Evolutionary conservation across 257 asterid species (phyloP).

Genomic region (Forsythia viridissima): DNA sequence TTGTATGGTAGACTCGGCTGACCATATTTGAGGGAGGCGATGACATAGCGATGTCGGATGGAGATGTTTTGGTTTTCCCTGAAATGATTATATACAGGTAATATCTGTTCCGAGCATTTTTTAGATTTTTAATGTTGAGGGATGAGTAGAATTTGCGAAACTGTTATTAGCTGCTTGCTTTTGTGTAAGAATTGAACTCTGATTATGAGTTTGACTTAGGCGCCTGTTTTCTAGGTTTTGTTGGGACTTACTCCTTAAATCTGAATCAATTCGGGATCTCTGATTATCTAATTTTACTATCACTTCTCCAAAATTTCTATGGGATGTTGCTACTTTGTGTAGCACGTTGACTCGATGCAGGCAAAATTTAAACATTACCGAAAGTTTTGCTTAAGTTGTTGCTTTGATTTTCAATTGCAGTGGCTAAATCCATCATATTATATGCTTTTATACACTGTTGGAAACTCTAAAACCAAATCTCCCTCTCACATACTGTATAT

Average conservation of each 20-base stretch:
- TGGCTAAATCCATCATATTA: not conserved
- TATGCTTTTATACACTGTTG: not conserved
- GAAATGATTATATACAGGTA: slow-evolving; percentile 88
- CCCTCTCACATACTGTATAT: not conserved
- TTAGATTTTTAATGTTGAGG: not conserved
- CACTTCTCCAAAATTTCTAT: not conserved
- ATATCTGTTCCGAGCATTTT: not conserved
- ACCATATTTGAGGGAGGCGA: slow-evolving; percentile 73
- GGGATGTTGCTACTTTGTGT: not conserved
- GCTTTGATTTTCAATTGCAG: not conserved
- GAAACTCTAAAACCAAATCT: not conserved
- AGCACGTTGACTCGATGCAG: not conserved
- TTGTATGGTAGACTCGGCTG: slow-evolving; percentile 66
- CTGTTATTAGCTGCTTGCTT: slow-evolving; percentile 2
- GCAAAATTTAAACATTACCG: not conserved
- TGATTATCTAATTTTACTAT: slow-evolving; percentile 9
- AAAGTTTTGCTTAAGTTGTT: not conserved
- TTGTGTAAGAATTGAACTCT: slow-evolving; percentile 17
- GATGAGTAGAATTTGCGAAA: not conserved
- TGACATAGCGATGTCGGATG: slow-evolving; percentile 64
- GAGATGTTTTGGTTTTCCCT: slow-evolving; percentile 90
- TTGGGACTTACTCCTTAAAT: not conserved
- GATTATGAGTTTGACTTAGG: slow-evolving; percentile 4
- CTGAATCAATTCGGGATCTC: slow-evolving; percentile 15
- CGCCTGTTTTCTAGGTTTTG: slow-evolving; percentile 14